phyloP scores from a whole-genome alignment of 805 yeast species.

The Suhomyces tanzawaensis region DNA sequence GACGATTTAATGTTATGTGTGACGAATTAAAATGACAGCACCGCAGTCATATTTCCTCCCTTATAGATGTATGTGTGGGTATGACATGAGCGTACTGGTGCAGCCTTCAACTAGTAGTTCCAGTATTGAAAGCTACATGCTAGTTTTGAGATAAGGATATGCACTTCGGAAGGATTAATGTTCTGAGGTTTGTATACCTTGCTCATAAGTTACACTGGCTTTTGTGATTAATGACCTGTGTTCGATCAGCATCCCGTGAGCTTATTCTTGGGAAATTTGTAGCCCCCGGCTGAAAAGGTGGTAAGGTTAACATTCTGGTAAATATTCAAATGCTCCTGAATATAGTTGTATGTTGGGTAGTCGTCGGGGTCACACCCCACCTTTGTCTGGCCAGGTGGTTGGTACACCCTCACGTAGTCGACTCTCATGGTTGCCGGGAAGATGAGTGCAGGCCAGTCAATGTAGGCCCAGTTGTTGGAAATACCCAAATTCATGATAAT shows the following conservation, averaged over 20 bases:
- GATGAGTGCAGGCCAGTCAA: conserved; percentile 77
- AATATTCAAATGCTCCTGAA: conserved; percentile 63
- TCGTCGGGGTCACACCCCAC: conserved; percentile 84
- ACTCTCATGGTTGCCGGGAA: conserved; percentile 79
- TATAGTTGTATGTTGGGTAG: conserved; percentile 84
- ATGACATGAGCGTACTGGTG: too few species aligned
- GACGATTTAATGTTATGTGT: too few species aligned
- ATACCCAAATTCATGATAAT: conserved; percentile 84
- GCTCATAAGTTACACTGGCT: too few species aligned
- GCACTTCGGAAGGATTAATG: too few species aligned
- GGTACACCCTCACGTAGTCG: conserved; percentile 89
- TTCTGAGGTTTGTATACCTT: too few species aligned
- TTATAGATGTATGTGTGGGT: too few species aligned
- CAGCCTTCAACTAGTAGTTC: too few species aligned
- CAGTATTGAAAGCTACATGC: too few species aligned
- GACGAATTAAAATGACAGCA: too few species aligned
- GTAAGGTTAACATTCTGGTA: conserved; percentile 72
- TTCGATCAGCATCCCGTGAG: conserved; percentile 19
- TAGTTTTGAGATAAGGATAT: too few species aligned
- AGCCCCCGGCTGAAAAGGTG: conserved; percentile 74
- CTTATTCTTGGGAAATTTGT: conserved; percentile 38
- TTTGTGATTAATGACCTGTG: too few species aligned
- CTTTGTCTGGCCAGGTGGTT: conserved; percentile 60
- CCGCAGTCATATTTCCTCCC: too few species aligned
- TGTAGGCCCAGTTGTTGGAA: conserved; percentile 89